phyloP scores from a whole-genome alignment of 1,284 basidiomycete species.

The Laetiporus sulphureus region DNA sequence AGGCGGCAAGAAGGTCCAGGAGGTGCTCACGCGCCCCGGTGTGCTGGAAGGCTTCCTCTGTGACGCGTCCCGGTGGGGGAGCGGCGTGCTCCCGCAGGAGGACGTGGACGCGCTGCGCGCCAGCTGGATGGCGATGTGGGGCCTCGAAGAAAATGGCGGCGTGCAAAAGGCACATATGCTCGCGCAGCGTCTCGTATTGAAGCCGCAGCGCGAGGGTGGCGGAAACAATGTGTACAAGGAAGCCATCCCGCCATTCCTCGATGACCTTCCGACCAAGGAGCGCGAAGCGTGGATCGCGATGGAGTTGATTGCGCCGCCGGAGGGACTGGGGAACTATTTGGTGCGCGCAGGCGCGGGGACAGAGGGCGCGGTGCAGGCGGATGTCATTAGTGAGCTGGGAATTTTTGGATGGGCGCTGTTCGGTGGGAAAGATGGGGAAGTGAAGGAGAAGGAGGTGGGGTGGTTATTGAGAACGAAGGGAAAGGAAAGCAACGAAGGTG shows the following conservation, averaged over 20 bases:
- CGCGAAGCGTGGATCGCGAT: conserved; percentile 89
- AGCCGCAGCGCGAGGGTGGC: conserved; percentile 96
- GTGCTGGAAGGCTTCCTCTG: conserved; percentile 71
- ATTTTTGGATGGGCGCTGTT: conserved; percentile 90
- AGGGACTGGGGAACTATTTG: conserved; percentile 62
- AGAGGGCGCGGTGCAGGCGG: conserved; percentile 38
- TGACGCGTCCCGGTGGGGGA: conserved; percentile 31
- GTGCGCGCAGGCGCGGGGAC: conserved; percentile 49
- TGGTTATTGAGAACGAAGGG: conserved; percentile 92
- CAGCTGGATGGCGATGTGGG: conserved; percentile 32
- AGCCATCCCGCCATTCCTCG: conserved; percentile 77
- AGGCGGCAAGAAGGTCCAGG: conserved; percentile 94
- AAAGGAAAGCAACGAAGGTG: conserved; percentile 90
- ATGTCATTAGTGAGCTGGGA: conserved; percentile 89
- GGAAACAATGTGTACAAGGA: conserved; percentile 93
- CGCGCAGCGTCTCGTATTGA: conserved; percentile 71
- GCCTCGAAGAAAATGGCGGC: conserved; percentile 43
- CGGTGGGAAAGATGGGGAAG: conserved; percentile 29
- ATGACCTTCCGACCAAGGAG: conserved; percentile 47
- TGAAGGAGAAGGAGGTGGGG: conserved; percentile 64
- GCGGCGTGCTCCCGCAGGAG: conserved; percentile 26
- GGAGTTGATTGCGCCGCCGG: conserved; percentile 81
- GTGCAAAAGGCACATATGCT: conserved; percentile 74
- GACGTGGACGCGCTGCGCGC: conserved; percentile 44
- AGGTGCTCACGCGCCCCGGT: conserved; percentile 74